phyloP scores from a whole-genome alignment of 768 basidiomycete species.

The Termitomyces sp. region DNA sequence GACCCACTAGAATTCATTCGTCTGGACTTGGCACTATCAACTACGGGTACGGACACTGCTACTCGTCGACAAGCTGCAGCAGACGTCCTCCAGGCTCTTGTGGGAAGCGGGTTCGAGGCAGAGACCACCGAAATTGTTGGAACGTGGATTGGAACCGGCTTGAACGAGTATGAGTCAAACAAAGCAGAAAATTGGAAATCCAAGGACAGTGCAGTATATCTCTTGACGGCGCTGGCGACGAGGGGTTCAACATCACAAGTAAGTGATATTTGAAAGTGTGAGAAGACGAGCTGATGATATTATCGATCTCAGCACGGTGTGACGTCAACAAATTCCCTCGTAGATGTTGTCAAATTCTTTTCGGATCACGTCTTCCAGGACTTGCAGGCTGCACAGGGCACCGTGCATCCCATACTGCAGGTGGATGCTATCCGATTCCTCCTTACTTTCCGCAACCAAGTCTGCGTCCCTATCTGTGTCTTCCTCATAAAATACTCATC shows the following conservation, averaged over 20 bases:
- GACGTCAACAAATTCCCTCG: conserved; percentile 86
- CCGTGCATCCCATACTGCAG: conserved; percentile 86
- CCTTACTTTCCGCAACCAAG: conserved; percentile 95
- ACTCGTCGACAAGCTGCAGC: conserved; percentile 92
- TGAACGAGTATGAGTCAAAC: conserved; percentile 66
- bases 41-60: conserved; percentile 62
- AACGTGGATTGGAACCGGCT: conserved; percentile 75
- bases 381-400: conserved; percentile 62
- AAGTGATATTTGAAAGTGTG: conserved; percentile 16
- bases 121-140: conserved; percentile 88
- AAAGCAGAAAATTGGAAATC: conserved; percentile 72
- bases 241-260: conserved; percentile 85
- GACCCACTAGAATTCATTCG: conserved; percentile 95
- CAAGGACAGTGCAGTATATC: conserved; percentile 91
- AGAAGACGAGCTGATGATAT: conserved; percentile 5
- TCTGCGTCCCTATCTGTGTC: conserved; percentile 26
- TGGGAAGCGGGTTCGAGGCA: conserved; percentile 73
- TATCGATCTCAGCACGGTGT: conserved; percentile 71
- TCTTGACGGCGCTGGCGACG: conserved; percentile 91
- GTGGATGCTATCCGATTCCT: conserved; percentile 96
- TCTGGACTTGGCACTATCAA: conserved; percentile 72
- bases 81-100: conserved; percentile 91
- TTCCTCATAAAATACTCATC: neutral
- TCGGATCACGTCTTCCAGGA: conserved; percentile 88
- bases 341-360: conserved; percentile 96